These are phyloP conservation scores for Carex myosuroides DNA, from an alignment of 176 grass and related monocot genomes.

Conservation along the genomic window DNA sequence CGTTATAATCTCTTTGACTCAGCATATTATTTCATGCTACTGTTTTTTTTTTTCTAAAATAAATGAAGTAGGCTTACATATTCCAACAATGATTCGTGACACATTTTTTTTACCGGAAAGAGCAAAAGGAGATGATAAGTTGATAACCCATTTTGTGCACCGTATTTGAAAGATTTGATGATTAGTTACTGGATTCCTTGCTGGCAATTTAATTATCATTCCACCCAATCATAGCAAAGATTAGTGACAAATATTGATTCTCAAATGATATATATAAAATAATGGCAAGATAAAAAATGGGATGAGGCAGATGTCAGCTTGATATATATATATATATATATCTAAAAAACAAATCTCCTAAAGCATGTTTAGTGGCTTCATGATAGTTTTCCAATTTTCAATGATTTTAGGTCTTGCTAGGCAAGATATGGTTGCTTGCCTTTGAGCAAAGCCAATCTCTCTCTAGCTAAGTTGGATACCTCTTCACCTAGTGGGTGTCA, in stretches of 20 bases:
- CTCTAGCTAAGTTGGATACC: conserved; percentile 19
- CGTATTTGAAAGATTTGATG: background rate
- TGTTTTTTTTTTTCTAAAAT: background rate
- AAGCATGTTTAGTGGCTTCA: conserved; percentile 12
- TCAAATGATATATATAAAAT: conserved; percentile 6
- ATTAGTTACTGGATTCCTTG: conserved; percentile 3
- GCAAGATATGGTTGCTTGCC: conserved; percentile 3
- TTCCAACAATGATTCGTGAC: background rate
- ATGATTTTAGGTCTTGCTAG: background rate
- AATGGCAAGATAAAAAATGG: background rate
- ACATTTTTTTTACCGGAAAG: background rate
- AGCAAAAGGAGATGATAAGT: background rate
- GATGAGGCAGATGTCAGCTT: conserved; percentile 1
- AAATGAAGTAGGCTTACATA: background rate
- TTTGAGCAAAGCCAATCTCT: conserved; percentile 5
- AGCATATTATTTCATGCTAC: background rate
- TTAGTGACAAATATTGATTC: conserved; percentile 9
- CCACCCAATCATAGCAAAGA: background rate
- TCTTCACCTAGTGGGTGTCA: conserved; percentile 7
- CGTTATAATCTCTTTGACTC: background rate
- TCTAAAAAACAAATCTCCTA: background rate
- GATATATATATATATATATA: background rate
- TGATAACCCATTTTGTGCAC: background rate
- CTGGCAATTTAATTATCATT: background rate
- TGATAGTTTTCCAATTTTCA: conserved; percentile 13